Evolutionary conservation across 2,329 filamentous ascomycete genomes (phyloP).

Genomic region (Fusarium sp.): DNA sequence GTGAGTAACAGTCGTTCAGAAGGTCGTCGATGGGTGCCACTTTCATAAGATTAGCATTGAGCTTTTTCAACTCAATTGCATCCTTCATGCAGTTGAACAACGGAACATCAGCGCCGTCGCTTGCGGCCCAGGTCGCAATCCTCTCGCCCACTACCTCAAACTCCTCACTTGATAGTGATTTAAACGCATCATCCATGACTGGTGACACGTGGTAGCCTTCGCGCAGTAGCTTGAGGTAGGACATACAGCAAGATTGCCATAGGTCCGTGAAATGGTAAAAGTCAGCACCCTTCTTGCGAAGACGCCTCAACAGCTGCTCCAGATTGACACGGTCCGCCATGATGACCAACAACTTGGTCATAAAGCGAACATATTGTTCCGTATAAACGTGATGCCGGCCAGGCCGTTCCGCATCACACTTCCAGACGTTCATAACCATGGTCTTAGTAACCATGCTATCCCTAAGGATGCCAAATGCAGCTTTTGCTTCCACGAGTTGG

Average conservation of each 20-base stretch:
- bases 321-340: conserved; percentile 81
- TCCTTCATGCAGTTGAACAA: conserved; percentile 70
- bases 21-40: conserved; percentile 88
- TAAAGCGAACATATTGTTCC: conserved; percentile 85
- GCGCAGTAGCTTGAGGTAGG: conserved; percentile 67
- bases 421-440: conserved; percentile 95
- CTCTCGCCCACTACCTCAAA: conserved; percentile 69
- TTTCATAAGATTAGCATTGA: conserved; percentile 92
- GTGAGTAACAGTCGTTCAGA: conserved; percentile 90
- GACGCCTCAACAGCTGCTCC: conserved; percentile 81
- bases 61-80: conserved; percentile 71
- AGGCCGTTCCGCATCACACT: conserved; percentile 85
- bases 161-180: conserved; percentile 65
- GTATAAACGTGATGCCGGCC: conserved; percentile 95
- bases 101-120: conserved; percentile 54
- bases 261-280: conserved; percentile 73
- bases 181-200: conserved; percentile 68
- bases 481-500: conserved; percentile 75
- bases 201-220: conserved; percentile 61
- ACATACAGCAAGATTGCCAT: conserved; percentile 68
- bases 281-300: conserved; percentile 85
- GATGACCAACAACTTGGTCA: conserved; percentile 79
- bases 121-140: conserved; percentile 67
- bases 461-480: conserved; percentile 81
- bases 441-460: conserved; percentile 89